These are phyloP conservation scores for Opeltia flavorubescens DNA, from an alignment of 495 filamentous ascomycete species.

Conservation along the genomic window DNA sequence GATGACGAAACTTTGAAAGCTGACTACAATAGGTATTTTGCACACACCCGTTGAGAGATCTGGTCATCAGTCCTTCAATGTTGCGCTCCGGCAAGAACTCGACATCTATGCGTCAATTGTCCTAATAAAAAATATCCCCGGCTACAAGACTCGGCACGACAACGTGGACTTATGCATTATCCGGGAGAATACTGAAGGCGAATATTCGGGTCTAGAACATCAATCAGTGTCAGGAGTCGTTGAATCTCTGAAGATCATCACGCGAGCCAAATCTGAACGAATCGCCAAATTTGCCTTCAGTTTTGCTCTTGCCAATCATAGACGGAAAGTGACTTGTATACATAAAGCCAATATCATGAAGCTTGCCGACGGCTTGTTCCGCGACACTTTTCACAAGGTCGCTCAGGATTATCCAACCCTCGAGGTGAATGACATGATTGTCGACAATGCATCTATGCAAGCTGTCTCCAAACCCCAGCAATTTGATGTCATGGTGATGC, in stretches of 20 bases:
- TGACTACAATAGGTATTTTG: conserved; percentile 50
- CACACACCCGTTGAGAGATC: conserved; percentile 94
- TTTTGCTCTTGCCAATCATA: conserved; percentile 94
- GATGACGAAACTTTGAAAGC: not conserved
- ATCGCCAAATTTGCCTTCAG: conserved; percentile 97
- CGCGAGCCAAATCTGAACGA: conserved; percentile 92
- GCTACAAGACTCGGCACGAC: conserved; percentile 92
- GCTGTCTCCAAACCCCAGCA: conserved; percentile 90
- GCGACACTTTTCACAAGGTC: conserved; percentile 85
- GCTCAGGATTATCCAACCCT: conserved; percentile 87
- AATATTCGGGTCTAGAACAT: conserved; percentile 97
- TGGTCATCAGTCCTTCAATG: conserved; percentile 98
- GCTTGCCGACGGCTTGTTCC: conserved; percentile 95
- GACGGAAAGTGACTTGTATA: conserved; percentile 97
- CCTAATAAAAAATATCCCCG: conserved; percentile 97
- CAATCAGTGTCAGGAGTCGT: conserved; percentile 95
- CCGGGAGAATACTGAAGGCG: conserved; percentile 98
- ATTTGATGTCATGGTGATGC: conserved; percentile 99
- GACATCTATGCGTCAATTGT: conserved; percentile 98
- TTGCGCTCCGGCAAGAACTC: conserved; percentile 94
- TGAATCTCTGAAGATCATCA: conserved; percentile 99
- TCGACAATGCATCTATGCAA: conserved; percentile 99
- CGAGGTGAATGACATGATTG: conserved; percentile 96
- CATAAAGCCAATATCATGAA: conserved; percentile 99
- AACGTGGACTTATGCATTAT: conserved; percentile 97